phyloP scores from a whole-genome alignment of 495 filamentous ascomycete genomes.

The Pyrenopolyporus hunteri region DNA sequence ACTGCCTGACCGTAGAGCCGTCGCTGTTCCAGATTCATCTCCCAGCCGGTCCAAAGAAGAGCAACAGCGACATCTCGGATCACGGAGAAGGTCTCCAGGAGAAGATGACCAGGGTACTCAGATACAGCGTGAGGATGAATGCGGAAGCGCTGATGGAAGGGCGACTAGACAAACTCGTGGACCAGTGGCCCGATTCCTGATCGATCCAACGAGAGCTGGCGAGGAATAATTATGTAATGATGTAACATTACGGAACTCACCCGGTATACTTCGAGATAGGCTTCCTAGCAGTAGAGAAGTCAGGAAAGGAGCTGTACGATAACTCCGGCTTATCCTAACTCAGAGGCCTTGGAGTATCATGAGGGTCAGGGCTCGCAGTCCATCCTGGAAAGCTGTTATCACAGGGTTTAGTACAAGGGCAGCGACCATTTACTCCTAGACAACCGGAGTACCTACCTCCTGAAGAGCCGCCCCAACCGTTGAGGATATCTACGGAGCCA shows the following conservation, averaged over 20 bases:
- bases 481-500: no score
- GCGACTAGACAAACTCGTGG: constrained; percentile 25
- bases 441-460: no score
- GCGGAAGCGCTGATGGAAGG: constrained; percentile 38
- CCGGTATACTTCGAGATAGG: not conserved
- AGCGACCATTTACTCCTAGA: no score
- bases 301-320: not conserved
- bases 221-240: not conserved
- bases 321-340: not conserved
- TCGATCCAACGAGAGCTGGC: no score
- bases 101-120: constrained; percentile 32
- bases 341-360: not conserved
- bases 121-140: constrained; percentile 46
- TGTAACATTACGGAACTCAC: not conserved
- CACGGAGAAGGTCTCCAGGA: constrained; percentile 37
- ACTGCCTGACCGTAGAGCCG: constrained; percentile 43
- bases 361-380: no score
- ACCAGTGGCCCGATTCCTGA: constrained; percentile 40
- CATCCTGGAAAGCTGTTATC: no score
- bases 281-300: not conserved
- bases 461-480: no score
- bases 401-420: no score
- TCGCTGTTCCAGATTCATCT: constrained; percentile 43
- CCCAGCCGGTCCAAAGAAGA: constrained; percentile 28
- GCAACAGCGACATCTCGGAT: constrained; percentile 42